Percentiles rank a stretch among this genome's conserved stretches.
Conservation (phyloP, 495 filamentous ascomycete species). For the Apodospora peruviana region DNA sequence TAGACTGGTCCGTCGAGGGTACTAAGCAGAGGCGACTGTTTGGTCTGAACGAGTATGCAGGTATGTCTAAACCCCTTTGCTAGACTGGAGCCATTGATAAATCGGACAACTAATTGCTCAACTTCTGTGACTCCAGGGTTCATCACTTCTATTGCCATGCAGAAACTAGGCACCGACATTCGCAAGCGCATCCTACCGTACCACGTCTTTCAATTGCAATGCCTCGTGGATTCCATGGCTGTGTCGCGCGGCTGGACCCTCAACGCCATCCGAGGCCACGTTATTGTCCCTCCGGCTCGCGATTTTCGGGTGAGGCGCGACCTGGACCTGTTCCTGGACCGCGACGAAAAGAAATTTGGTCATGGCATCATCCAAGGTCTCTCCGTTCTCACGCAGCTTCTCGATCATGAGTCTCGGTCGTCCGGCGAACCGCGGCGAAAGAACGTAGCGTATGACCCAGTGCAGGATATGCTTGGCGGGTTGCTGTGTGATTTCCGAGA, state of each 20-base stretch:
- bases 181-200: slow-evolving; percentile 35
- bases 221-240: slow-evolving; percentile 39
- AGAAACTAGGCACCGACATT: slow-evolving; percentile 33
- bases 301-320: slow-evolving; percentile 35
- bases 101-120: too few relatives aligned
- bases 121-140: too few relatives aligned
- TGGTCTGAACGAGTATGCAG: slow-evolving; percentile 36
- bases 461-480: slow-evolving; percentile 4
- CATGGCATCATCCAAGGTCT: slow-evolving; percentile 13
- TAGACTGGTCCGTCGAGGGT: slow-evolving; percentile 17
- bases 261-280: slow-evolving; percentile 23
- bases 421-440: background rate
- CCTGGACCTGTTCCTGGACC: slow-evolving; percentile 39
- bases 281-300: slow-evolving; percentile 22
- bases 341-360: slow-evolving; percentile 15
- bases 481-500: slow-evolving; percentile 29
- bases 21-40: slow-evolving; percentile 31
- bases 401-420: background rate
- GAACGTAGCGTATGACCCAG: background rate
- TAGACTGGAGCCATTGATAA: background rate
- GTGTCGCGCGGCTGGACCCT: slow-evolving; percentile 37
- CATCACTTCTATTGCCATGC: slow-evolving; percentile 35
- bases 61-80: background rate
- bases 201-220: slow-evolving; percentile 43
- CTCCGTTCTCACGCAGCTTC: background rate